Evolutionary conservation across 257 asterid genomes (phyloP).

Genomic region (Fraxinus quadrangulata): DNA sequence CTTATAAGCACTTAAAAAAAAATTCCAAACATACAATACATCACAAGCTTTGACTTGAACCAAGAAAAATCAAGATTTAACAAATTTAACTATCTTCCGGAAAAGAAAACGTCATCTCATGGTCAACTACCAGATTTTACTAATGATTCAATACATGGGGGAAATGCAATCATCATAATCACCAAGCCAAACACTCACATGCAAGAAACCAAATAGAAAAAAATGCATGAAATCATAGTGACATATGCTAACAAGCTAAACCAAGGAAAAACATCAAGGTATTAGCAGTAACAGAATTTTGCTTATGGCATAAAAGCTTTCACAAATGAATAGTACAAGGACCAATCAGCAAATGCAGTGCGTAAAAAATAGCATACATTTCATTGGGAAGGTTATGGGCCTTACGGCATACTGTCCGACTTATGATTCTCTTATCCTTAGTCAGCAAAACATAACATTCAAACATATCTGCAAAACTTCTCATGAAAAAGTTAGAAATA

Average conservation of each 20-base stretch:
- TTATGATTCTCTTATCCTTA: slow-evolving; percentile 53
- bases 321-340: slow-evolving; percentile 1
- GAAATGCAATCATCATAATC: slow-evolving; percentile 18
- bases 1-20: too few species aligned
- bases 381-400: slow-evolving; percentile 40
- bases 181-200: slow-evolving; percentile 11
- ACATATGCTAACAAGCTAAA: background rate
- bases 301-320: slow-evolving; percentile 6
- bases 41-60: background rate
- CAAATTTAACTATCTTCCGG: background rate
- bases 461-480: slow-evolving; percentile 44
- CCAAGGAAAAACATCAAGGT: background rate
- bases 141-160: background rate
- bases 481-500: slow-evolving; percentile 16
- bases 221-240: slow-evolving; percentile 5
- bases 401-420: slow-evolving; percentile 42
- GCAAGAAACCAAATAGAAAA: slow-evolving; percentile 13
- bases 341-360: slow-evolving; percentile 11
- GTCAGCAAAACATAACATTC: slow-evolving; percentile 38
- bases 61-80: background rate
- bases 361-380: slow-evolving; percentile 43
- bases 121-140: background rate
- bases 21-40: background rate
- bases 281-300: slow-evolving; percentile 5
- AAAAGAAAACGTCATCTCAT: background rate